Conservation (phyloP, 371 early-diverging fungal genomes). For the Coemansia sp. region DNA sequence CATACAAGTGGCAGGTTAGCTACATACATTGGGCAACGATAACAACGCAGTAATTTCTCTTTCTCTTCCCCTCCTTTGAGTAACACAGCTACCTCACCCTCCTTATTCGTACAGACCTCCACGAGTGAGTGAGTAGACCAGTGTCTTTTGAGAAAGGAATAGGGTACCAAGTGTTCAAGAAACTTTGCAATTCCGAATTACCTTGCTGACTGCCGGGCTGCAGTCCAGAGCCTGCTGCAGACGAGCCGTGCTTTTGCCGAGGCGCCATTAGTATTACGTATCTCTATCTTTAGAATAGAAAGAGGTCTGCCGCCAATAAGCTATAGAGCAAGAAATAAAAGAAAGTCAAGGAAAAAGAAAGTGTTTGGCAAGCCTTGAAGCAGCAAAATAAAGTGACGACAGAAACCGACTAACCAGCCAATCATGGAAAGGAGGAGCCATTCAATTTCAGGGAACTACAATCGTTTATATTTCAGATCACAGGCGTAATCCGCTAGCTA, state of each 20-base stretch:
- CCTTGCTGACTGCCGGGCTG: slow-evolving; percentile 5
- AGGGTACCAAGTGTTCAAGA: not conserved
- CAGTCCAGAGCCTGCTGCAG: not conserved
- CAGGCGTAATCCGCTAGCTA: not conserved
- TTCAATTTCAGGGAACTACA: not conserved
- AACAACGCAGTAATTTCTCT: not conserved
- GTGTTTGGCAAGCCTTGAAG: not conserved
- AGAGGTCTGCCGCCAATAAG: not conserved
- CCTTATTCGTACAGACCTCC: too few species aligned
- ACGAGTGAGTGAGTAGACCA: too few species aligned
- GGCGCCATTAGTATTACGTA: slow-evolving; percentile 6
- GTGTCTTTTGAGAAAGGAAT: too few species aligned
- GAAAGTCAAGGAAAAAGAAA: not conserved
- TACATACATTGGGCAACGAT: not conserved
- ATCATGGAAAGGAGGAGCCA: not conserved
- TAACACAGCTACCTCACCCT: too few species aligned
- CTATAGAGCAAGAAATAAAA: not conserved
- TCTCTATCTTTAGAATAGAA: not conserved
- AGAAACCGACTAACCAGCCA: not conserved
- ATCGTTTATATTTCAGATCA: not conserved
- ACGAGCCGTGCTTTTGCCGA: slow-evolving; percentile 3
- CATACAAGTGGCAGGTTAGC: not conserved
- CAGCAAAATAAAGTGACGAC: not conserved
- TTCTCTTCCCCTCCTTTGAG: not conserved
- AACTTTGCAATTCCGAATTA: not conserved